phyloP scores from a whole-genome alignment of 208 protist genomes.

The Trypanosoma lewisi region DNA sequence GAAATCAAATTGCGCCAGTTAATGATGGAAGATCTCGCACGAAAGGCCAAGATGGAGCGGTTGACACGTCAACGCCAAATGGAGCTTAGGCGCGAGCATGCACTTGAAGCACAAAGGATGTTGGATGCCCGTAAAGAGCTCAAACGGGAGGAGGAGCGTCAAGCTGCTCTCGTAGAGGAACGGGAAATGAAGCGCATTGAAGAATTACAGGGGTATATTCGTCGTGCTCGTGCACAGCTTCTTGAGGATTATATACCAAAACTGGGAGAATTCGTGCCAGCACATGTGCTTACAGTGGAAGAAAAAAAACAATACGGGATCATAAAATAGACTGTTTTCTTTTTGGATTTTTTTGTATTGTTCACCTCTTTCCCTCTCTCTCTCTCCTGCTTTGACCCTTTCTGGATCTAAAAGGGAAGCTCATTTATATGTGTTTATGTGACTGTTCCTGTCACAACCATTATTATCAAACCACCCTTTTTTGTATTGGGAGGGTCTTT shows the following conservation, averaged over 20 bases:
- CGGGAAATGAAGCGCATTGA: conserved; percentile 50
- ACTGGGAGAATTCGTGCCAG: conserved; percentile 64
- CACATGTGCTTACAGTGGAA: conserved; percentile 51
- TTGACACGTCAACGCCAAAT: conserved; percentile 64
- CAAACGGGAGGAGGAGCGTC: conserved; percentile 74
- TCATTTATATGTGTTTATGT: background rate
- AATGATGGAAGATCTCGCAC: conserved; percentile 85
- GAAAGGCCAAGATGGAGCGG: conserved; percentile 79
- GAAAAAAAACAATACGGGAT: conserved; percentile 46
- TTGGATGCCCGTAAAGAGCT: conserved; percentile 70
- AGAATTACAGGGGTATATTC: conserved; percentile 81
- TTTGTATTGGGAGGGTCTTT: background rate
- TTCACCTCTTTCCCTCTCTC: background rate
- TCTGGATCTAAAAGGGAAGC: no score
- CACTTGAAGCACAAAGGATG: conserved; percentile 64
- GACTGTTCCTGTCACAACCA: background rate
- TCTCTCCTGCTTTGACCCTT: background rate
- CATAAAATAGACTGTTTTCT: conserved; percentile 19
- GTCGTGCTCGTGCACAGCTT: conserved; percentile 70
- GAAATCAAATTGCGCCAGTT: conserved; percentile 77
- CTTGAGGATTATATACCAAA: conserved; percentile 73
- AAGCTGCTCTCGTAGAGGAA: conserved; percentile 57
- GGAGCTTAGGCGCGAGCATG: conserved; percentile 77
- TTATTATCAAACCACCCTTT: background rate
- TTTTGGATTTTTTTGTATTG: background rate